Conservation (phyloP, 169 alveolate genomes). For the Cryptosporidium ubiquitum region DNA sequence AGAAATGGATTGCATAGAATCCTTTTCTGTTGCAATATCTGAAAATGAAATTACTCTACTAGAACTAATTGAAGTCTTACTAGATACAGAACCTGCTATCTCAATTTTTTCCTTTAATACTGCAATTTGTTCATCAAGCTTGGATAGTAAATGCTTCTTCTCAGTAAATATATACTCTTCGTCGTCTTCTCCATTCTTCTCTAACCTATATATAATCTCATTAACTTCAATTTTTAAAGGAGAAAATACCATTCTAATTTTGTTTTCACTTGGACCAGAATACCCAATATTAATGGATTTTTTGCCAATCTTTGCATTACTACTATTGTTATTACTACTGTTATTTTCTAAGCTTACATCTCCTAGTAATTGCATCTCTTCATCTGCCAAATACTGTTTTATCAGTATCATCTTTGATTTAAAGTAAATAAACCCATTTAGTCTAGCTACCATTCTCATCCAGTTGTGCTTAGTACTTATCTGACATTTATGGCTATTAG, state of each 20-base stretch:
- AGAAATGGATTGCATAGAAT: background rate
- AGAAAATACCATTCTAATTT: slow-evolving; percentile 24
- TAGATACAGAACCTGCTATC: background rate
- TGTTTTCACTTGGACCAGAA: slow-evolving; percentile 63
- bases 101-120: slow-evolving; percentile 22
- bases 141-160: slow-evolving; percentile 3
- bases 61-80: background rate
- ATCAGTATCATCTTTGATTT: slow-evolving; percentile 36
- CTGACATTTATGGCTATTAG: background rate
- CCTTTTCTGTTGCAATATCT: slow-evolving; percentile 29
- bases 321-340: too few relatives aligned
- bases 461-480: background rate
- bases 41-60: slow-evolving; percentile 56
- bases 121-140: slow-evolving; percentile 42
- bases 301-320: background rate
- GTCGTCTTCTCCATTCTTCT: slow-evolving; percentile 2
- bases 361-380: slow-evolving; percentile 4
- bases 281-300: slow-evolving; percentile 41
- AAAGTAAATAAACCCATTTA: slow-evolving; percentile 27
- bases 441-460: background rate
- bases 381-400: slow-evolving; percentile 18
- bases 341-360: background rate
- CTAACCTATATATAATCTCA: slow-evolving; percentile 41
- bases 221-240: slow-evolving; percentile 20
- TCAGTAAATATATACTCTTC: slow-evolving; percentile 1